Conservation (phyloP, 805 yeast genomes). For the Zygosaccharomyces rouxii region DNA sequence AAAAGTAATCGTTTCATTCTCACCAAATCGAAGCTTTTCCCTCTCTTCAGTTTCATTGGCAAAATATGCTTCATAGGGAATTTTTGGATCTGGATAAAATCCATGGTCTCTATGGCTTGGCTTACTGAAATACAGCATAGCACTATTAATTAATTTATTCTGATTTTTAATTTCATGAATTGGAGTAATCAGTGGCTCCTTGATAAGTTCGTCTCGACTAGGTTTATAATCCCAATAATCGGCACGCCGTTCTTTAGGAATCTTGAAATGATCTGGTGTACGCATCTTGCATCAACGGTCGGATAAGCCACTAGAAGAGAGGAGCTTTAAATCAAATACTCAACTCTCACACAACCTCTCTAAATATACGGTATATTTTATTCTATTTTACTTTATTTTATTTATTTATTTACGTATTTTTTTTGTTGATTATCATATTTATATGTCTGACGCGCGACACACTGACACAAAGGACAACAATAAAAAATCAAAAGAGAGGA, state of each 20-base stretch:
- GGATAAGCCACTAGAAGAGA: neutral
- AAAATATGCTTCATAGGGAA: conserved; percentile 2
- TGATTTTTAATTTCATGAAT: conserved; percentile 6
- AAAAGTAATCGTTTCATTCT: conserved; percentile 6
- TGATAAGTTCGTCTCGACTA: neutral
- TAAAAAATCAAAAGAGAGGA: neutral
- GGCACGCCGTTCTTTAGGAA: neutral
- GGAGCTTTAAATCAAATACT: neutral
- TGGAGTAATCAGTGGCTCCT: neutral
- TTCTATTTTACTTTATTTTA: neutral
- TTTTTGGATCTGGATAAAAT: neutral
- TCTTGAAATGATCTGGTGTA: neutral
- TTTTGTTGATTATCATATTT: neutral
- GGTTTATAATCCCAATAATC: neutral
- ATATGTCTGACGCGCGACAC: conserved; percentile 1
- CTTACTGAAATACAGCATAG: conserved; percentile 2
- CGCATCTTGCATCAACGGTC: neutral
- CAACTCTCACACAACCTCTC: neutral
- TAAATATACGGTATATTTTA: neutral
- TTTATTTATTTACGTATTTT: neutral
- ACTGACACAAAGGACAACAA: neutral
- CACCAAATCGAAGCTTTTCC: conserved; percentile 7
- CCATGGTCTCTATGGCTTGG: conserved; percentile 3
- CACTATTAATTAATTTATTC: conserved; percentile 7
- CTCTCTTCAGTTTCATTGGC: conserved; percentile 4